These are phyloP conservation scores for Trifolium repens DNA, from an alignment of 306 rosid species.

Conservation along the genomic window DNA sequence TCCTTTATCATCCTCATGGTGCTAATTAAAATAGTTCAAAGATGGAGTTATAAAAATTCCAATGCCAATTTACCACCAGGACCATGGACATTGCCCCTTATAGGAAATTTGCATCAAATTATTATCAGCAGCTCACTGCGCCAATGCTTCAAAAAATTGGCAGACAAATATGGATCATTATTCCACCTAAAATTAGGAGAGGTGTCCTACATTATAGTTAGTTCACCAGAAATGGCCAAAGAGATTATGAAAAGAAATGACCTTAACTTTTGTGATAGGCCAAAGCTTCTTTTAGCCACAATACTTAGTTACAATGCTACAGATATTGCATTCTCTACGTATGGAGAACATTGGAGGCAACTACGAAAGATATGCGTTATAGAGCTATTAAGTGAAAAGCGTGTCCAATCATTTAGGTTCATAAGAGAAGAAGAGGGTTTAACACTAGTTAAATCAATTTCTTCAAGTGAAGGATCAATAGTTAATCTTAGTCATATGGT, in stretches of 20 bases:
- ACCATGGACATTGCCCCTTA: conserved; percentile 32
- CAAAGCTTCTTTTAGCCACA: too few relatives aligned
- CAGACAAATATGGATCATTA: conserved; percentile 30
- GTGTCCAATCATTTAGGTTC: too few relatives aligned
- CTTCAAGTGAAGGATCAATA: conserved; percentile 24
- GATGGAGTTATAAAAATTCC: neutral
- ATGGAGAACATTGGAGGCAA: too few relatives aligned
- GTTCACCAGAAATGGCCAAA: too few relatives aligned
- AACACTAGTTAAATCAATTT: neutral
- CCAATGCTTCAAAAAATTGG: neutral
- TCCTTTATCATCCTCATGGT: neutral
- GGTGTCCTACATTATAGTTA: too few relatives aligned
- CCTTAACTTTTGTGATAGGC: too few relatives aligned
- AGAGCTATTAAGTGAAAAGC: too few relatives aligned
- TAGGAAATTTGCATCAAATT: conserved; percentile 27
- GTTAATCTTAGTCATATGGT: conserved; percentile 34
- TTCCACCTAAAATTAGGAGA: neutral
- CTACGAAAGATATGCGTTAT: too few relatives aligned
- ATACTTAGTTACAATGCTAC: too few relatives aligned
- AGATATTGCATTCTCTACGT: too few relatives aligned
- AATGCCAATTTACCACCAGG: conserved; percentile 33
- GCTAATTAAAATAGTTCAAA: neutral
- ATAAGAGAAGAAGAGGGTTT: conserved; percentile 25
- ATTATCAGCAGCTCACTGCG: neutral
- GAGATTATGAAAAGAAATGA: too few relatives aligned